Conservation (phyloP, 1,284 basidiomycete genomes). For the Apiotrichum veenhuisii region DNA sequence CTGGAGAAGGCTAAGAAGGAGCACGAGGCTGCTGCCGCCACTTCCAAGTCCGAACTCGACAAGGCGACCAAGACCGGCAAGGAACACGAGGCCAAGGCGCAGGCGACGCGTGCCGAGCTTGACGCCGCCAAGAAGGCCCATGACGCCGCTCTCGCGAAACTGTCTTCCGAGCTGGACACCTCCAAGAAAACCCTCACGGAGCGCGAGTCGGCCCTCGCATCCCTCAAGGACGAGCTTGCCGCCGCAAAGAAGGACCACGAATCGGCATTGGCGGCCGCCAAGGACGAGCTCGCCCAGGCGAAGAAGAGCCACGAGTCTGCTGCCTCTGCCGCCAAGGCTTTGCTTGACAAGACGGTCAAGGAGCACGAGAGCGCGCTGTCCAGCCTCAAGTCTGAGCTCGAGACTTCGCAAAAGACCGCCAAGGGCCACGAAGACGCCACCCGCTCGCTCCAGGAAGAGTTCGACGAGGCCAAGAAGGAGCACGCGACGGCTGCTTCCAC, state of each 20-base stretch:
- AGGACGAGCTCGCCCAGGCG: slow-evolving; percentile 4
- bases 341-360: background rate
- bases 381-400: slow-evolving; percentile 1
- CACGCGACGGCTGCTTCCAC: background rate
- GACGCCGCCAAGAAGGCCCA: slow-evolving; percentile 4
- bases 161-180: slow-evolving; percentile 4
- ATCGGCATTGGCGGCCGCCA: background rate
- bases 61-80: background rate
- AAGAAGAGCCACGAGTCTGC: slow-evolving; percentile 2
- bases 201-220: slow-evolving; percentile 1
- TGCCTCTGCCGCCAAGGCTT: background rate
- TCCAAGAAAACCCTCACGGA: background rate
- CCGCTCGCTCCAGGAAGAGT: slow-evolving; percentile 6
- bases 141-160: slow-evolving; percentile 10
- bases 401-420: background rate
- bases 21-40: slow-evolving; percentile 1
- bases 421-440: slow-evolving; percentile 4
- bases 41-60: slow-evolving; percentile 3
- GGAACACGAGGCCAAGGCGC: slow-evolving; percentile 1
- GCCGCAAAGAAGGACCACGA: background rate
- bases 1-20: slow-evolving; percentile 6
- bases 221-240: slow-evolving; percentile 6
- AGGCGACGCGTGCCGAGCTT: background rate
- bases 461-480: background rate
- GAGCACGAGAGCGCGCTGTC: background rate